Evolutionary conservation across 192 early-diverging fungal genomes (phyloP), one percentile per base, ranked within the genome.

Genomic region (Backusella sp.): DNA sequence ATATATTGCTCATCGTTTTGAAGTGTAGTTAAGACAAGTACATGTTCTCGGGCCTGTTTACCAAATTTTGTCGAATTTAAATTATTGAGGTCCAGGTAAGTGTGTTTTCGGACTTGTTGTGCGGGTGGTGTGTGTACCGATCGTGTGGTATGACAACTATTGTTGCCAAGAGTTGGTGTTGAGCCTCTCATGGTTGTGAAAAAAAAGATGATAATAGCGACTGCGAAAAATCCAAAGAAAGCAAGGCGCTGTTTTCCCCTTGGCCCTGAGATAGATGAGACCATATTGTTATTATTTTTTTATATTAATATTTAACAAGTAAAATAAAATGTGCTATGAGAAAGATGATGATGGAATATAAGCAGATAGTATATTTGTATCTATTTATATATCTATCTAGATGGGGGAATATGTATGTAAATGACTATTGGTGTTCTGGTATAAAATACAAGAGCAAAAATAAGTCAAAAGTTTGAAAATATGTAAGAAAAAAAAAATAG

Each of bases 1-100:
- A 93, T 80, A 36, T 90, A 86, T 17, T 78, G 71, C 41, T 82
- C 83, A 37, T 88, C 86, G 73, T 90, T 87, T 73, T 89, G 91
- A 15, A 92, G 32, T 0, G 90, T 90, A 2, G 91, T 93, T 2
- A 91, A 77, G 17, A 93, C 90, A 30, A 93, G 76, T 32, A 88
- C 67, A 53, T 79, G 73, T 49, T 84, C 69, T 66, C 52, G 37
- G 53, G 69, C 74, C 8, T 73, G 28, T 52, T 35, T 66, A 49
- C 75, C 74, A 32, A 49, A 49, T 14, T 46, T 39, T 14, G 79
- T 73, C 32, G 79, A 75, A 68, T 76, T 80, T 26, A 80, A 69
- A 56, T 49, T 36, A 67, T 80, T 80, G 15, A 80, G 75, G 73
- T 80, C 49, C 5, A 49, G 53, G 34, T 73, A 62, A 21, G 32